These are phyloP conservation scores for Juncus inflexus DNA, from an alignment of 176 grass and related monocot species.

Conservation along the genomic window DNA sequence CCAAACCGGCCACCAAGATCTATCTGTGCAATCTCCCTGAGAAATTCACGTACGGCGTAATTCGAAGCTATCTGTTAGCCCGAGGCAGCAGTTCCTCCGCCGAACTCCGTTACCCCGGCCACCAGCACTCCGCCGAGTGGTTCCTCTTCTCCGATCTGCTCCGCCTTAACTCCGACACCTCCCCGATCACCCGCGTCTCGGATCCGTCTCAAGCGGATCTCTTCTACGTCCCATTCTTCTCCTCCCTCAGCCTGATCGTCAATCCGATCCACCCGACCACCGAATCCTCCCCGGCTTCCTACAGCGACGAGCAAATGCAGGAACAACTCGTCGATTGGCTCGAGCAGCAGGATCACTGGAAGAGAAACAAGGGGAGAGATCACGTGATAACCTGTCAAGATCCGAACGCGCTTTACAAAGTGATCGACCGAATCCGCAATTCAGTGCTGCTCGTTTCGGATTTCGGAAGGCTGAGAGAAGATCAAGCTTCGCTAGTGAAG, in stretches of 20 bases:
- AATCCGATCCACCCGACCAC: slow-evolving; percentile 55
- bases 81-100: slow-evolving; percentile 36
- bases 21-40: slow-evolving; percentile 59
- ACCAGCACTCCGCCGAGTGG: slow-evolving; percentile 92
- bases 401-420: slow-evolving; percentile 70
- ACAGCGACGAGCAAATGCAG: slow-evolving; percentile 72
- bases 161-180: slow-evolving; percentile 16
- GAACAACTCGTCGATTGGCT: slow-evolving; percentile 83
- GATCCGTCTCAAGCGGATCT: slow-evolving; percentile 66
- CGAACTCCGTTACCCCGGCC: slow-evolving; percentile 59
- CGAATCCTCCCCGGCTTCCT: slow-evolving; percentile 30
- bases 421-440: slow-evolving; percentile 68
- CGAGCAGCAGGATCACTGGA: slow-evolving; percentile 64
- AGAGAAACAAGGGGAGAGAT: slow-evolving; percentile 57
- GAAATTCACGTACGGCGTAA: slow-evolving; percentile 77
- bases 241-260: slow-evolving; percentile 87
- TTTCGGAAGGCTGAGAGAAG: slow-evolving; percentile 58
- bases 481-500: slow-evolving; percentile 85
- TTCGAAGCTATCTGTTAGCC: slow-evolving; percentile 59
- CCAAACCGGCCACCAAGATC: slow-evolving; percentile 49
- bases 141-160: slow-evolving; percentile 68
- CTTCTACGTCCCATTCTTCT: slow-evolving; percentile 97
- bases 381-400: slow-evolving; percentile 95
- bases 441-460: slow-evolving; percentile 82
- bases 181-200: slow-evolving; percentile 45